Percentiles rank a stretch among this genome's conserved stretches.
Conservation (phyloP, 2,329 filamentous ascomycete species). For the Sporothrix mexicana region DNA sequence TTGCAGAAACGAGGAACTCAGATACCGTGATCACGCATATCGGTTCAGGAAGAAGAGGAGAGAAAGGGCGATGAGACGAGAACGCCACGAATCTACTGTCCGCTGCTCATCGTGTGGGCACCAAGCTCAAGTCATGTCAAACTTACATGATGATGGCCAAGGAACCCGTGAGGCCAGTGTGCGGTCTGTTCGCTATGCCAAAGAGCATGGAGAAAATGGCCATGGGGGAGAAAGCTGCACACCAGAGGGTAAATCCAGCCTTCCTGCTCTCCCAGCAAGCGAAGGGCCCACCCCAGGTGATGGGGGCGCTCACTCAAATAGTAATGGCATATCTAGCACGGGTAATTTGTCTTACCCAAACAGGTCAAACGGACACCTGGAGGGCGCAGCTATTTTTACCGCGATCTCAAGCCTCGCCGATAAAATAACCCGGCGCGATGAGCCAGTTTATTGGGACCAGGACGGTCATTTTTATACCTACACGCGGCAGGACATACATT, state of each 20-base stretch:
- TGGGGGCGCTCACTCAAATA: not conserved
- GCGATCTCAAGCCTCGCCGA: not conserved
- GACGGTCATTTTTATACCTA: not conserved
- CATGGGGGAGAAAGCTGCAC: not conserved
- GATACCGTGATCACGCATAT: not conserved
- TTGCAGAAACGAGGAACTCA: not conserved
- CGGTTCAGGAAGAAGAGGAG: not conserved
- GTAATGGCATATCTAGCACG: not conserved
- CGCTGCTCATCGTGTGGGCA: constrained; percentile 34
- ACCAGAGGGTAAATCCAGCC: not conserved
- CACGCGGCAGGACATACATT: not conserved
- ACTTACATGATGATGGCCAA: constrained; percentile 28
- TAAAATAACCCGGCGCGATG: not conserved
- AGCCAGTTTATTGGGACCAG: not conserved
- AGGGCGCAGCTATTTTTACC: not conserved
- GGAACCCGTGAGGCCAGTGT: constrained; percentile 24
- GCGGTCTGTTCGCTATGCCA: not conserved
- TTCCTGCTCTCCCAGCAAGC: constrained; percentile 29
- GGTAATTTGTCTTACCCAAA: not conserved
- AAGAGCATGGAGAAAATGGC: not conserved
- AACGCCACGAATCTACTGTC: constrained; percentile 22
- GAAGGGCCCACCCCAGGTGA: not conserved
- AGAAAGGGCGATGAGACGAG: constrained; percentile 9
- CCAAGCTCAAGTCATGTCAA: constrained; percentile 21
- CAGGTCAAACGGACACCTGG: not conserved